Percentiles rank a stretch among this genome's conserved stretches.
These are phyloP conservation scores for Aureobasidium subglaciale DNA, from an alignment of 2,329 filamentous ascomycete genomes.

Conservation along the genomic window DNA sequence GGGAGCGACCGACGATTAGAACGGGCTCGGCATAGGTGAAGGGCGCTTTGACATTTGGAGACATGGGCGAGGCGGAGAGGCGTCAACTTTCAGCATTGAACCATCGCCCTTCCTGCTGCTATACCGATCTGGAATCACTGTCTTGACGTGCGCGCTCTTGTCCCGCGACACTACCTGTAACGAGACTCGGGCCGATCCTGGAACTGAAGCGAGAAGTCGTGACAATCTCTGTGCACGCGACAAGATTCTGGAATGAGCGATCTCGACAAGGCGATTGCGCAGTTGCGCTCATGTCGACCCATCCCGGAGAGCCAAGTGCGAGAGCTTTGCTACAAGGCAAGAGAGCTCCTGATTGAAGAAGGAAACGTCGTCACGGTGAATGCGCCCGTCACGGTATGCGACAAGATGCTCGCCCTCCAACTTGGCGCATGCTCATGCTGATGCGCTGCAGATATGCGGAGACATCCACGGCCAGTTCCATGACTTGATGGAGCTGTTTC, in stretches of 20 bases:
- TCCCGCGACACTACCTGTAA: no score
- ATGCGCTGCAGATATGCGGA: slow-evolving; percentile 67
- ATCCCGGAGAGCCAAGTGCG: slow-evolving; percentile 94
- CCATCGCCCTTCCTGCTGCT: neutral
- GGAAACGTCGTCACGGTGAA: slow-evolving; percentile 94
- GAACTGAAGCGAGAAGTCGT: no score
- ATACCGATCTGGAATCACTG: neutral
- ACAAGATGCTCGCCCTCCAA: slow-evolving; percentile 41
- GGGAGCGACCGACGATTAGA: neutral
- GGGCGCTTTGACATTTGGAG: neutral
- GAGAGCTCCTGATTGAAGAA: slow-evolving; percentile 93
- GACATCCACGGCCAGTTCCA: slow-evolving; percentile 97
- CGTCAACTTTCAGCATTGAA: neutral
- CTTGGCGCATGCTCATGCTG: slow-evolving; percentile 17
- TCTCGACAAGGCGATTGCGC: slow-evolving; percentile 91
- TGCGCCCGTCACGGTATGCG: slow-evolving; percentile 74
- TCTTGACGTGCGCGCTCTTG: neutral
- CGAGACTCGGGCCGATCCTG: no score
- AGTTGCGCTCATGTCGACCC: slow-evolving; percentile 88
- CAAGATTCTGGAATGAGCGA: slow-evolving; percentile 63
- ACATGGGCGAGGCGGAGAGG: neutral
- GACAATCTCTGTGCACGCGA: neutral
- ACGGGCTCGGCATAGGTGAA: neutral
- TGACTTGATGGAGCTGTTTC: slow-evolving; percentile 92
- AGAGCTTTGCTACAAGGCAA: slow-evolving; percentile 93